Conservation (phyloP, 2,329 filamentous ascomycete species). For the Aspergillus terreus region DNA sequence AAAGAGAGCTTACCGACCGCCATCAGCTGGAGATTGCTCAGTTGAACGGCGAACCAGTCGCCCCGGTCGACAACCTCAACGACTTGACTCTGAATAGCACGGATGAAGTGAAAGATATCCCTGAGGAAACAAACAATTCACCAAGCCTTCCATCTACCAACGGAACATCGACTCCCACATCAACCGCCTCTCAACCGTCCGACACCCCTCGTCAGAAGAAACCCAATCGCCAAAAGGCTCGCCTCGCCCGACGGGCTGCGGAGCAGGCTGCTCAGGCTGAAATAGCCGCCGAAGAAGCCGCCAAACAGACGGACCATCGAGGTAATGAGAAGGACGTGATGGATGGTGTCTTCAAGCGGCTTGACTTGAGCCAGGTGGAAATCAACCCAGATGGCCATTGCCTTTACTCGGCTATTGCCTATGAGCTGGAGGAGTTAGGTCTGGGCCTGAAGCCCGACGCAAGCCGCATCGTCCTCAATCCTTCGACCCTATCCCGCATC, state of each 20-base stretch:
- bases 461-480: slow-evolving; percentile 28
- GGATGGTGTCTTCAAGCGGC: slow-evolving; percentile 60
- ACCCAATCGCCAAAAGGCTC: slow-evolving; percentile 85
- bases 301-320: slow-evolving; percentile 68
- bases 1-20: slow-evolving; percentile 52
- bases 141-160: slow-evolving; percentile 5
- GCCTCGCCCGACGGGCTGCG: slow-evolving; percentile 81
- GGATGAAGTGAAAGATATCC: slow-evolving; percentile 5
- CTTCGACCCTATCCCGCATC: slow-evolving; percentile 27
- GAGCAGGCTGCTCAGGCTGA: slow-evolving; percentile 69
- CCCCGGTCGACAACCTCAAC: slow-evolving; percentile 26
- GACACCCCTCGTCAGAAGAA: slow-evolving; percentile 55
- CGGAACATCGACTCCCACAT: slow-evolving; percentile 7
- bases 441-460: slow-evolving; percentile 37
- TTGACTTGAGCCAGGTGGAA: slow-evolving; percentile 68
- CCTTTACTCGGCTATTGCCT: slow-evolving; percentile 85
- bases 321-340: slow-evolving; percentile 68
- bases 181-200: slow-evolving; percentile 13
- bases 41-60: slow-evolving; percentile 35
- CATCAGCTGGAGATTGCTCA: slow-evolving; percentile 51
- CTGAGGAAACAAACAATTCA: slow-evolving; percentile 2
- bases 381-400: slow-evolving; percentile 93
- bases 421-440: slow-evolving; percentile 63
- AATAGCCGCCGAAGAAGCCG: slow-evolving; percentile 71
- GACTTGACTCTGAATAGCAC: slow-evolving; percentile 30